Conservation (phyloP, 1,139 yeast species). For the Candida freyschussii region DNA sequence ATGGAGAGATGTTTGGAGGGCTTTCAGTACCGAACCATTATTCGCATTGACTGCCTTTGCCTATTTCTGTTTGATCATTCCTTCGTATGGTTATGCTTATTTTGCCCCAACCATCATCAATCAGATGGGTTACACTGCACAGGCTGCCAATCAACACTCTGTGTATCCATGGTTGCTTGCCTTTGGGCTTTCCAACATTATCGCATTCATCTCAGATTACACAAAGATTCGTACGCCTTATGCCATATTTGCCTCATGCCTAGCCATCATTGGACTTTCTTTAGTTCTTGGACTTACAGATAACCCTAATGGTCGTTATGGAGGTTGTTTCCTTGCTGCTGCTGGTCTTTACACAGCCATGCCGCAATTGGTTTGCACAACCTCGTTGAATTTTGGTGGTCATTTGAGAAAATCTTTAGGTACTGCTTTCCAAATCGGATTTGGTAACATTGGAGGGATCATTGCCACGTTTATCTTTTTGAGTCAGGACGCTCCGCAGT, state of each 20-base stretch:
- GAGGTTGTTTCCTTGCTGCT: conserved; percentile 65
- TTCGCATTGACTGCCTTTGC: conserved; percentile 45
- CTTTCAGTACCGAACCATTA: conserved; percentile 51
- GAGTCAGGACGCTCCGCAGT: conserved; percentile 31
- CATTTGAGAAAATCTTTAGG: conserved; percentile 69
- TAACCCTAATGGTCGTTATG: conserved; percentile 47
- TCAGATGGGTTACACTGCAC: conserved; percentile 41
- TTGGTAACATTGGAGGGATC: conserved; percentile 82
- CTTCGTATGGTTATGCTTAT: conserved; percentile 45
- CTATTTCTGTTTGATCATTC: conserved; percentile 44
- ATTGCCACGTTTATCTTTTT: conserved; percentile 51
- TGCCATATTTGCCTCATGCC: conserved; percentile 31
- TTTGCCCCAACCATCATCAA: conserved; percentile 44
- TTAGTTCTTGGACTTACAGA: conserved; percentile 39
- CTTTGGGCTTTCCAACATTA: conserved; percentile 36
- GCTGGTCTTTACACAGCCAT: conserved; percentile 65
- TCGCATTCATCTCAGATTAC: conserved; percentile 39
- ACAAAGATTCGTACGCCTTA: conserved; percentile 33
- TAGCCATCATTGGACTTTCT: conserved; percentile 39
- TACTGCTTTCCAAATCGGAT: conserved; percentile 73
- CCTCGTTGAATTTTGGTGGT: conserved; percentile 54
- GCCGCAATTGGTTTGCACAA: conserved; percentile 76
- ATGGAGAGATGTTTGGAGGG: conserved; percentile 30
- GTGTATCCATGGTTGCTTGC: conserved; percentile 46
- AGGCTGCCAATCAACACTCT: conserved; percentile 44